phyloP scores from a whole-genome alignment of 1,284 basidiomycete species.

The Leccinum subfulvum region DNA sequence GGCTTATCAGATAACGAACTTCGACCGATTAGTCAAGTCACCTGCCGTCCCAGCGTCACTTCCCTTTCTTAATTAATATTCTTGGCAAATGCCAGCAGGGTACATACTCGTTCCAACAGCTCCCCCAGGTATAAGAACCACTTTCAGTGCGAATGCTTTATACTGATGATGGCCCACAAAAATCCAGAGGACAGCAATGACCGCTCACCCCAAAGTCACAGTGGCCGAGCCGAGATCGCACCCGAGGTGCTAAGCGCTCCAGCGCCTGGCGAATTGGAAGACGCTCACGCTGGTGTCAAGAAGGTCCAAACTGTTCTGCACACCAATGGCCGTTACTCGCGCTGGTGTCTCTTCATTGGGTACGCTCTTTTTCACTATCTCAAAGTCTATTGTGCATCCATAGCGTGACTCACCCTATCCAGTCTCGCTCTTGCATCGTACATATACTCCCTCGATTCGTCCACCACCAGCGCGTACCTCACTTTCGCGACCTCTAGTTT shows the following conservation, averaged over 20 bases:
- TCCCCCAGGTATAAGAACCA: constrained; percentile 17
- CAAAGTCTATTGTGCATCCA: neutral
- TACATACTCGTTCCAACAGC: constrained; percentile 18
- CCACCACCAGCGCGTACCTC: constrained; percentile 69
- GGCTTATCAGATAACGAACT: constrained; percentile 17
- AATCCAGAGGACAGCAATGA: constrained; percentile 7
- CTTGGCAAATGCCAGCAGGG: constrained; percentile 9
- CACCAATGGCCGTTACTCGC: constrained; percentile 52
- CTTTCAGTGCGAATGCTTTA: no score
- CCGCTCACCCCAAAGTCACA: neutral
- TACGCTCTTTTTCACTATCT: constrained; percentile 28
- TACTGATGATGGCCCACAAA: constrained; percentile 8
- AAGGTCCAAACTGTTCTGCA: constrained; percentile 53
- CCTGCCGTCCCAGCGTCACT: neutral
- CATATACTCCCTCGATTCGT: constrained; percentile 73
- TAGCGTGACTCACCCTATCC: neutral
- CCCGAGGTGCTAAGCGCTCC: neutral
- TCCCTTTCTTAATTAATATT: neutral
- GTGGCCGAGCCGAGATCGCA: neutral
- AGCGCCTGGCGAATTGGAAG: constrained; percentile 16
- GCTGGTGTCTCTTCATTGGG: constrained; percentile 65
- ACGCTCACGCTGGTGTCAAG: constrained; percentile 48
- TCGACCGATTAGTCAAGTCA: neutral
- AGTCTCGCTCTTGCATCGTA: constrained; percentile 71
- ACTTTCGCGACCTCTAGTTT: constrained; percentile 63